phyloP scores from a whole-genome alignment of 345 rosid species.

The Schrenkiella parvula region DNA sequence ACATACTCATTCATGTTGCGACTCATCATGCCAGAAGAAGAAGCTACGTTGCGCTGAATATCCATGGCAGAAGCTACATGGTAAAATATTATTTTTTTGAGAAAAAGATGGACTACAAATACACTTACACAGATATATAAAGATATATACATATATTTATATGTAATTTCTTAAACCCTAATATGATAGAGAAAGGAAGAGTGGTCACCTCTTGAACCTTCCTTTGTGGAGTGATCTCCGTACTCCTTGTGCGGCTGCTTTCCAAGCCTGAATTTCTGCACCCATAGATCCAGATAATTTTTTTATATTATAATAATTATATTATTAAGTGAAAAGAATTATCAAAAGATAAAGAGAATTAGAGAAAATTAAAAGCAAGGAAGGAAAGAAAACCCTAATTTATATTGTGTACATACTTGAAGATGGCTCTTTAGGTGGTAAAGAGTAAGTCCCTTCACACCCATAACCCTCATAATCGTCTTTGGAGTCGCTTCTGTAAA shows the following conservation, averaged over 20 bases:
- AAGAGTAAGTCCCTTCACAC: conserved; percentile 99
- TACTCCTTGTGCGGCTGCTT: conserved; percentile 99
- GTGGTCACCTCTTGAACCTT: conserved; percentile 57
- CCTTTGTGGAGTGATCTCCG: conserved; percentile 90
- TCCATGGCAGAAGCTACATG: conserved; percentile 66
- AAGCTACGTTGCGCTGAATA: conserved; percentile 75
- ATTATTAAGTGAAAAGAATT: conserved; percentile 3
- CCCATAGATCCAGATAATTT: conserved; percentile 7
- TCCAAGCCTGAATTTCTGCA: conserved; percentile 95
- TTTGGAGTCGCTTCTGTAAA: conserved; percentile 94
- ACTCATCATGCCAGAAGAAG: conserved; percentile 88
- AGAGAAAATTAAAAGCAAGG: conserved; percentile 7
- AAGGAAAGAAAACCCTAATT: conserved; percentile 27
- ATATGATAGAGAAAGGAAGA: conserved; percentile 21
- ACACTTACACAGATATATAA: neutral
- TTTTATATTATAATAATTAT: neutral
- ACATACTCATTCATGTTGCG: conserved; percentile 87
- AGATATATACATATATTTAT: neutral
- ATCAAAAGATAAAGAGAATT: conserved; percentile 31
- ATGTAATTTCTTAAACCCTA: conserved; percentile 27
- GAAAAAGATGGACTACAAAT: neutral
- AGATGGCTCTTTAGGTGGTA: conserved; percentile 99
- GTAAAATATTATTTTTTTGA: neutral
- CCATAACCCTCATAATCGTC: conserved; percentile 99
- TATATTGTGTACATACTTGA: conserved; percentile 63